A percentile compares a stretch with the other conserved stretches of the same genome.
phyloP scores from a whole-genome alignment of 805 yeast species.

The Zygoascus tannicola region DNA sequence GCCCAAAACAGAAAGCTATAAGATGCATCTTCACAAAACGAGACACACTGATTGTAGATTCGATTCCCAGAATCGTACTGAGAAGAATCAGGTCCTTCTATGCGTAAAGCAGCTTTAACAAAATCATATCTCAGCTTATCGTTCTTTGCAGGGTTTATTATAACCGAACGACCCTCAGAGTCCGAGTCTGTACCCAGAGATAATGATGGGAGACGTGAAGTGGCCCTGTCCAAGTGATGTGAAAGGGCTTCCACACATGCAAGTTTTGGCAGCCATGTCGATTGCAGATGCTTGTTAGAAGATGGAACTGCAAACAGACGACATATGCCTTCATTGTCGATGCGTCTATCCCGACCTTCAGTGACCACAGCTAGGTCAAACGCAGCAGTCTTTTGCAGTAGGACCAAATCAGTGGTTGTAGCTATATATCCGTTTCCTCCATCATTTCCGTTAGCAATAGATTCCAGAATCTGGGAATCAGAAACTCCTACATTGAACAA shows the following conservation, averaged over 20 bases:
- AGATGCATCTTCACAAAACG: conserved; percentile 5
- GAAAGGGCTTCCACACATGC: not conserved
- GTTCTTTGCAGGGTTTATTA: not conserved
- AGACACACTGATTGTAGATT: not conserved
- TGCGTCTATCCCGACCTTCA: not conserved
- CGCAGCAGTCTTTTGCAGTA: conserved; percentile 42
- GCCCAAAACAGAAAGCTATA: conserved; percentile 79
- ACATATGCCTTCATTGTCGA: not conserved
- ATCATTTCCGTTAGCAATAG: conserved; percentile 7
- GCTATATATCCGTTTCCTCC: conserved; percentile 36
- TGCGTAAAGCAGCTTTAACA: conserved; percentile 7
- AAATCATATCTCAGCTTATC: not conserved
- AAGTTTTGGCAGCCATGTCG: not conserved
- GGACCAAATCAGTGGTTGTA: conserved; percentile 56
- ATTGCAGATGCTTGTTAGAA: not conserved
- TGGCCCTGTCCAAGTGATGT: not conserved
- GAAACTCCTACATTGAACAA: conserved; percentile 55
- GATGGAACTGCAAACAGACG: not conserved
- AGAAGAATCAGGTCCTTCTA: conserved; percentile 1
- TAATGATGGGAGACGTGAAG: conserved; percentile 11
- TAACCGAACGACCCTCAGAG: conserved; percentile 16
- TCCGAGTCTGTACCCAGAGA: conserved; percentile 20
- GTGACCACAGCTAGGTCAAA: conserved; percentile 38
- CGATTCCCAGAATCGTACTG: not conserved
- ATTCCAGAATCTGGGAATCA: conserved; percentile 34